Evolutionary conservation across 257 asterid species (phyloP).

Genomic region (Solanum dulcamara): DNA sequence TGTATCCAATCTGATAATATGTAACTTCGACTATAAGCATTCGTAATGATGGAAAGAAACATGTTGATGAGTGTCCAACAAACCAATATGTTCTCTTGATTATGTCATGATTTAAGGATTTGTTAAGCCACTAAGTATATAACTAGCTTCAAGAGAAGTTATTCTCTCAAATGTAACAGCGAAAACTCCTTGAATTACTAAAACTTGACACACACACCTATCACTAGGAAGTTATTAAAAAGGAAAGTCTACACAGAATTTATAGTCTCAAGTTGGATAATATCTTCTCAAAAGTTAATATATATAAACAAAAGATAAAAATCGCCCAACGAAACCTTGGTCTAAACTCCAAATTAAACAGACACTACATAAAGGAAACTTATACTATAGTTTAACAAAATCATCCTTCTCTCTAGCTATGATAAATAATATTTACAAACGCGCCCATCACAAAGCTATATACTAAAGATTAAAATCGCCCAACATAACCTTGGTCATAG

Average conservation of each 20-base stretch:
- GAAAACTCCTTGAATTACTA: background rate
- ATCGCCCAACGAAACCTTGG: background rate
- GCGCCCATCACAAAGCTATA: background rate
- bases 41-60: background rate
- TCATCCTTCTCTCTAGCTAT: background rate
- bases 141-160: background rate
- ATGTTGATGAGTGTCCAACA: background rate
- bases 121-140: background rate
- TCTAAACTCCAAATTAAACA: background rate
- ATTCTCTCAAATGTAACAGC: background rate
- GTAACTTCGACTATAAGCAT: background rate
- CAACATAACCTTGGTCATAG: no score
- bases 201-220: background rate
- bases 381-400: background rate
- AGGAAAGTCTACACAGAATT: background rate
- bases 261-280: background rate
- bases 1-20: background rate
- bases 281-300: background rate
- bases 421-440: background rate
- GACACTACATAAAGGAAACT: background rate
- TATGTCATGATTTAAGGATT: background rate
- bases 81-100: background rate
- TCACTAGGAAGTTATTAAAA: background rate
- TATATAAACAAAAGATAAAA: background rate
- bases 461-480: no score